phyloP scores from a whole-genome alignment of 164 flowering plant genomes.

The Berberis thunbergii region DNA sequence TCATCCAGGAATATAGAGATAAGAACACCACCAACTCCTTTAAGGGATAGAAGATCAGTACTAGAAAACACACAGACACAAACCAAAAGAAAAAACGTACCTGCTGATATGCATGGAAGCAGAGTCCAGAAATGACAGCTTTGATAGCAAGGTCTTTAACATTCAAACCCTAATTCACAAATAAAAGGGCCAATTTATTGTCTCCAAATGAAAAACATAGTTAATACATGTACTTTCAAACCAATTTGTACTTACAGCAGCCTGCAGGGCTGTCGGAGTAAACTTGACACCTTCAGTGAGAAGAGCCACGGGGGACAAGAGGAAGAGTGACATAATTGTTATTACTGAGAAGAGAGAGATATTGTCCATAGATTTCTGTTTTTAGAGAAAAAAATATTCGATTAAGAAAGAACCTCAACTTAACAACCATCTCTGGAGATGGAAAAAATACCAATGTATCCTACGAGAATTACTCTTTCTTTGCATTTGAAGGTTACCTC shows the following conservation, averaged over 20 bases:
- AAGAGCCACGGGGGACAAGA: conserved; percentile 46
- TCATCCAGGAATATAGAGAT: too few species aligned
- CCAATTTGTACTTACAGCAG: conserved; percentile 39
- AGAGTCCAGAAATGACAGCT: conserved; percentile 75
- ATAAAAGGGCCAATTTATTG: not conserved
- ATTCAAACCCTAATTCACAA: conserved; percentile 53
- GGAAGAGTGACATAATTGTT: conserved; percentile 58
- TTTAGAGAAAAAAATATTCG: conserved; percentile 2
- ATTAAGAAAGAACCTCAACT: conserved; percentile 8
- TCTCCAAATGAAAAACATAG: not conserved
- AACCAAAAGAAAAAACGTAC: conserved; percentile 23
- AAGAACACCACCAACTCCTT: too few species aligned
- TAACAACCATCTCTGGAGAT: not conserved
- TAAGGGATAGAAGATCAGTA: not conserved
- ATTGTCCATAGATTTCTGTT: conserved; percentile 83
- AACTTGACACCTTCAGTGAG: conserved; percentile 64
- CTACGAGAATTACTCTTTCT: not conserved
- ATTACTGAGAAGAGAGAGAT: conserved; percentile 69
- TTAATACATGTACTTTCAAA: not conserved
- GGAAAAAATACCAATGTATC: not conserved
- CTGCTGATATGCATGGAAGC: conserved; percentile 99
- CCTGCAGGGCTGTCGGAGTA: conserved; percentile 60
- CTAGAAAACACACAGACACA: not conserved
- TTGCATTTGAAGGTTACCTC: conserved; percentile 31
- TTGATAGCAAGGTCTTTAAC: conserved; percentile 42